phyloP scores from a whole-genome alignment of 768 basidiomycete species.

The Mycena vulgaris region DNA sequence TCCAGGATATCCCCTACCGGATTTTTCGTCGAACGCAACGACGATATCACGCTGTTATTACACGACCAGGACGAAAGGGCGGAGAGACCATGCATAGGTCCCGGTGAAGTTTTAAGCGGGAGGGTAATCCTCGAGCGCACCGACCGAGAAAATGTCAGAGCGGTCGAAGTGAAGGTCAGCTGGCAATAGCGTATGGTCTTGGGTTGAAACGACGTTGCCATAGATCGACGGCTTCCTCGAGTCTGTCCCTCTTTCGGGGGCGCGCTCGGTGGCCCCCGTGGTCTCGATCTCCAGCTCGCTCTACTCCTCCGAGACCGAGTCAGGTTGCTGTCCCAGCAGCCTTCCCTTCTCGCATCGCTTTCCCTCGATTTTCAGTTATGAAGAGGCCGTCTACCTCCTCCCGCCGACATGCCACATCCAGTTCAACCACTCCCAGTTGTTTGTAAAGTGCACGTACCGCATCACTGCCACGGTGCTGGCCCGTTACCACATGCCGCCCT shows the following conservation, averaged over 20 bases:
- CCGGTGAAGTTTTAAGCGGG: neutral
- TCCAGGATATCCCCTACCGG: too few species aligned
- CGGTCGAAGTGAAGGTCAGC: neutral
- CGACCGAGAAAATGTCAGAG: neutral
- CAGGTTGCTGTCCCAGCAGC: too few species aligned
- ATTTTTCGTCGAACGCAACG: neutral
- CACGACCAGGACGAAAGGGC: neutral
- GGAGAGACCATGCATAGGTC: neutral
- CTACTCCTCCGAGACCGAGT: neutral
- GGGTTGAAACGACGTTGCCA: neutral
- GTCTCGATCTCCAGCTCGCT: neutral
- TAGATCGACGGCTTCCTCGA: neutral
- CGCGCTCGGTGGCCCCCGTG: neutral
- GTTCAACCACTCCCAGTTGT: neutral
- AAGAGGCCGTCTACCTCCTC: neutral
- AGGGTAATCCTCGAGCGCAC: neutral
- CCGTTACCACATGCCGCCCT: neutral
- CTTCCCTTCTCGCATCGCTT: slow-evolving; percentile 8
- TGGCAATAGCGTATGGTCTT: neutral
- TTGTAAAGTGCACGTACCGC: neutral
- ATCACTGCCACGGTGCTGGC: neutral
- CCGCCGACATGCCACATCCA: neutral
- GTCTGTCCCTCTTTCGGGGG: neutral
- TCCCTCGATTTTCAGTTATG: neutral
- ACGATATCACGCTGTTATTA: neutral